Evolutionary conservation across 2,329 filamentous ascomycete species (phyloP).

Genomic region (Drechmeria coniospora): DNA sequence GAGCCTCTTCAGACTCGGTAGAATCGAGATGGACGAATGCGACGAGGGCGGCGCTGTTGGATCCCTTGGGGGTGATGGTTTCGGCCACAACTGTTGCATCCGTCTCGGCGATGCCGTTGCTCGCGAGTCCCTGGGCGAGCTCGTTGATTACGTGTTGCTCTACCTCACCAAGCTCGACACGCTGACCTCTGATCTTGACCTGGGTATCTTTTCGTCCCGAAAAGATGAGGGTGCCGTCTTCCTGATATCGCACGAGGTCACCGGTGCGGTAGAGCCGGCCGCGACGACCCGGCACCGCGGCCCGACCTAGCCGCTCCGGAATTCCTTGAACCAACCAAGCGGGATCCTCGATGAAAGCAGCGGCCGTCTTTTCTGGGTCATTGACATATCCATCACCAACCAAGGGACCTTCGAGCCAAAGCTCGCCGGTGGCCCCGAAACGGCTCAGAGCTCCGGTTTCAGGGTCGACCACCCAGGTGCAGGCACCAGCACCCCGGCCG

Average conservation of each 20-base stretch:
- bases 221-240: conserved; percentile 19
- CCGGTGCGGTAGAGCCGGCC: conserved; percentile 28
- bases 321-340: conserved; percentile 3
- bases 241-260: conserved; percentile 26
- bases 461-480: conserved; percentile 7
- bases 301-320: conserved; percentile 1
- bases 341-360: conserved; percentile 8
- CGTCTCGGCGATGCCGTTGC: background rate
- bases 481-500: conserved; percentile 2
- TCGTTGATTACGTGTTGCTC: conserved; percentile 5
- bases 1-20: background rate
- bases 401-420: conserved; percentile 7
- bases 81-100: conserved; percentile 3
- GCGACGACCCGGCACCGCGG: background rate
- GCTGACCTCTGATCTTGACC: conserved; percentile 38
- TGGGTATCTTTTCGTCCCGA: conserved; percentile 37
- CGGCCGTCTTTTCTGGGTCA: conserved; percentile 7
- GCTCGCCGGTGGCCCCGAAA: conserved; percentile 7
- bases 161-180: conserved; percentile 26
- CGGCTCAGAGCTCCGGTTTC: conserved; percentile 6
- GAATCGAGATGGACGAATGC: conserved; percentile 4
- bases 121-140: background rate
- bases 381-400: conserved; percentile 9
- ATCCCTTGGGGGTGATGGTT: conserved; percentile 2
- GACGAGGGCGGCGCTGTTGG: conserved; percentile 3